Percentiles rank a stretch among this genome's conserved stretches.
phyloP scores from a whole-genome alignment of 1,284 basidiomycete genomes.

The Erythrobasidium hasegawianum region DNA sequence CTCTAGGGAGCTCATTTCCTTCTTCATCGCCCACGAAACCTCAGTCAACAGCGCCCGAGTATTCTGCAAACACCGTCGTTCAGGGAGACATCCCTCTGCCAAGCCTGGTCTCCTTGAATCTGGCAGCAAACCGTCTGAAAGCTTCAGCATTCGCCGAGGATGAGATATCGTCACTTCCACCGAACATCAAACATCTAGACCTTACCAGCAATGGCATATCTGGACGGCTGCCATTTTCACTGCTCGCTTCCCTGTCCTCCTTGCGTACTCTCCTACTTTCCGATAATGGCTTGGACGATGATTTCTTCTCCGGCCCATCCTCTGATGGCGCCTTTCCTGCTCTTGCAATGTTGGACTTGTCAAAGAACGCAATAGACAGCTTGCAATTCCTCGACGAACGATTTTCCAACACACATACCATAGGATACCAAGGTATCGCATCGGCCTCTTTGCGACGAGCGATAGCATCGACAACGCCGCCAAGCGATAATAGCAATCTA shows the following conservation, averaged over 20 bases:
- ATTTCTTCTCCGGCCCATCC: slow-evolving; percentile 14
- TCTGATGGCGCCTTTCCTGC: slow-evolving; percentile 7
- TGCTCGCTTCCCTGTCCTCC: slow-evolving; percentile 8
- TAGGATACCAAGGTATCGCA: slow-evolving; percentile 5
- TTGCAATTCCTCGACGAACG: slow-evolving; percentile 13
- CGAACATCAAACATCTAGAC: slow-evolving; percentile 7
- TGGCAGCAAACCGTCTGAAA: slow-evolving; percentile 5
- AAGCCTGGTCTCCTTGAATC: slow-evolving; percentile 9
- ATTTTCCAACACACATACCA: not conserved
- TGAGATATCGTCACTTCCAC: slow-evolving; percentile 7
- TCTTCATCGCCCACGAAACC: slow-evolving; percentile 19
- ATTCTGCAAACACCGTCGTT: slow-evolving; percentile 1
- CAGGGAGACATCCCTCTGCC: slow-evolving; percentile 13
- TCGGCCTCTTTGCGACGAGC: slow-evolving; percentile 6
- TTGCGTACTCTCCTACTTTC: slow-evolving; percentile 9
- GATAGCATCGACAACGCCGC: not conserved
- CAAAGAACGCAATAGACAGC: slow-evolving; percentile 28
- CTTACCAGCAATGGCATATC: slow-evolving; percentile 16
- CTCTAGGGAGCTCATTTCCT: slow-evolving; percentile 3
- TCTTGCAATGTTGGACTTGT: slow-evolving; percentile 17
- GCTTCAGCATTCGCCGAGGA: not conserved
- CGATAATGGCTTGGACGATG: slow-evolving; percentile 22
- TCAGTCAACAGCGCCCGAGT: not conserved
- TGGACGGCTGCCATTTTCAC: slow-evolving; percentile 4
- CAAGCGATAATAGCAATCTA: not conserved